phyloP scores from a whole-genome alignment of 352 stramenopile genomes.

The Pythium periplocum region DNA sequence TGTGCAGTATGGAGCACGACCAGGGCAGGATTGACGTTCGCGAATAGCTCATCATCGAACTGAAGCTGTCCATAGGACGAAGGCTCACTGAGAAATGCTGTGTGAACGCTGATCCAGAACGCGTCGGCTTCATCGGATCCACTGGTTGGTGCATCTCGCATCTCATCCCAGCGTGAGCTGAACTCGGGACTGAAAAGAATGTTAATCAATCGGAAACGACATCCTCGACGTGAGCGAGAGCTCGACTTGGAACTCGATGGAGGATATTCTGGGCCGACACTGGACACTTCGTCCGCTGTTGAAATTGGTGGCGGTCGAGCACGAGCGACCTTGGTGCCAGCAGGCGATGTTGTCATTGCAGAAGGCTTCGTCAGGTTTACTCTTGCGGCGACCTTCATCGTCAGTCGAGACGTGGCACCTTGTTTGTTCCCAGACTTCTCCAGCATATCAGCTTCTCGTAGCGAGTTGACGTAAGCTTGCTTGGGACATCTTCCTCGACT shows the following conservation, averaged over 20 bases:
- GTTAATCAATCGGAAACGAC: conserved; percentile 68
- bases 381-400: too few relatives aligned
- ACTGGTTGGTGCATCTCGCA: conserved; percentile 15
- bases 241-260: too few relatives aligned
- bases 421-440: conserved; percentile 9
- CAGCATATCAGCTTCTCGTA: conserved; percentile 33
- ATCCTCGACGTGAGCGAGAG: conserved; percentile 37
- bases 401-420: too few relatives aligned
- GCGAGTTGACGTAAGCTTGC: neutral
- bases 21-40: conserved; percentile 38
- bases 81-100: conserved; percentile 41
- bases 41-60: conserved; percentile 60
- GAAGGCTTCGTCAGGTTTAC: too few relatives aligned
- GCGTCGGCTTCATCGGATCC: conserved; percentile 24
- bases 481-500: too few relatives aligned
- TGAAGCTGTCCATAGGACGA: conserved; percentile 45
- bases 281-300: too few relatives aligned
- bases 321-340: too few relatives aligned
- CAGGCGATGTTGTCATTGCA: too few relatives aligned
- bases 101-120: conserved; percentile 60
- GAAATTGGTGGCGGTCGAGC: too few relatives aligned
- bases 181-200: conserved; percentile 57
- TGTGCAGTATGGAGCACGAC: conserved; percentile 38
- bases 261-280: too few relatives aligned
- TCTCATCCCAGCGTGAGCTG: conserved; percentile 43